Conservation (phyloP, 2,329 filamentous ascomycete species). For the Achaetomium macrosporum region DNA sequence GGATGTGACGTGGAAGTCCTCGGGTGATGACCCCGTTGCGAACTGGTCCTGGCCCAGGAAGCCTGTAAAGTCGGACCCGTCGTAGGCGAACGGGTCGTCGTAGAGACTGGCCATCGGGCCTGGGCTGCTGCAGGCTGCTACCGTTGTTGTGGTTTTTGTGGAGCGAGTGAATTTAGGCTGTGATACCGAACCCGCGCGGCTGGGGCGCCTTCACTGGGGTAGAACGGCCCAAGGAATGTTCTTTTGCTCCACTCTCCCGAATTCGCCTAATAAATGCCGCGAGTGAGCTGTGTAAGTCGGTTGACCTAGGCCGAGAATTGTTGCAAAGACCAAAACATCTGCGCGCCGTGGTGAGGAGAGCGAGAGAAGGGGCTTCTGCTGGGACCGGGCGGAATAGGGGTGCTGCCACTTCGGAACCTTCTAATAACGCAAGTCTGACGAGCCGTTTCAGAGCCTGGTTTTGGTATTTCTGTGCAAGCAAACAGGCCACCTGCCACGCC, state of each 20-base stretch:
- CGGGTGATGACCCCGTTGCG: constrained; percentile 8
- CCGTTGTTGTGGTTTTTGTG: constrained; percentile 12
- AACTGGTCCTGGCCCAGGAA: constrained; percentile 10
- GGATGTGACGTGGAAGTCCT: constrained; percentile 15
- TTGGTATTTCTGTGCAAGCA: not conserved
- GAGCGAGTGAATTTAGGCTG: constrained; percentile 16
- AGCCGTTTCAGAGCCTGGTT: not conserved
- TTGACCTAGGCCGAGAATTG: not conserved
- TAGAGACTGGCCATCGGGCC: constrained; percentile 13
- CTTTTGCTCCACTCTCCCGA: constrained; percentile 15
- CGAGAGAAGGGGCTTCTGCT: not conserved
- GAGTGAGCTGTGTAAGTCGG: constrained; percentile 3
- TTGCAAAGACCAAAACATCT: not conserved
- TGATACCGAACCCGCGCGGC: constrained; percentile 8
- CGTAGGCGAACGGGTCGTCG: constrained; percentile 14
- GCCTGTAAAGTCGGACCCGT: constrained; percentile 6
- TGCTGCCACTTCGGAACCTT: not conserved
- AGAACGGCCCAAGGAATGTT: not conserved
- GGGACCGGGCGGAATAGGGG: not conserved
- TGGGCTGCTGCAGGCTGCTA: not conserved
- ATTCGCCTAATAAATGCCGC: constrained; percentile 13
- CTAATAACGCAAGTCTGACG: not conserved
- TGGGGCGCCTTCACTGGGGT: constrained; percentile 7
- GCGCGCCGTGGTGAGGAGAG: not conserved
- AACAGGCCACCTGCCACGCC: too few relatives aligned